Base-by-base conservation (phyloP, 768 basidiomycete species). In the Russula lepida region DNA sequence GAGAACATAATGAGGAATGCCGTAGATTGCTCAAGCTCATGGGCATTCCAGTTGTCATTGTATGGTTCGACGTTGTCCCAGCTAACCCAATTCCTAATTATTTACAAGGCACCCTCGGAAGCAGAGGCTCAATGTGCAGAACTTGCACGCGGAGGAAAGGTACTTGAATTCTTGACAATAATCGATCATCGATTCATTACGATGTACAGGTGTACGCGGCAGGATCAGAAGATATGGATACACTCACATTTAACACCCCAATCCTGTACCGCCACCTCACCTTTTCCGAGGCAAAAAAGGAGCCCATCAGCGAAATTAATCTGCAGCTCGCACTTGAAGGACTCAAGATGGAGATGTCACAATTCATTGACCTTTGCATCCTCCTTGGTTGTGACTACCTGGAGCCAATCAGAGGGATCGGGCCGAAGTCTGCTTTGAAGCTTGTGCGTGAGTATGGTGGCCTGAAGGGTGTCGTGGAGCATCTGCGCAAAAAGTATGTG, bases 221-320 rank as follows among this genome's bases (percentile, higher is more conserved):
- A 8, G 97, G 97, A 15, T 97, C 95, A 0, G 97, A 98, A 74
- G 97, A 99, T 73, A 99, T 99, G 97, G 97, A 99, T 69, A 99
- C 97, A 8, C 83, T 99, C 23, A 99, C 97, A 0, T 99, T 99
- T 78, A 81, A 84, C 66, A 77, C 95, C 0, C 95, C 97, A 1
- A 86, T 95, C 47, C 80, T 99, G 9, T 88, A 89, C 67, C 91
- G 97, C 30, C 97, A 98, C 74, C 82, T 99, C 61, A 98, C 97
- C 13, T 98, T 98, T 76, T 94, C 92, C 13, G 97, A 99, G 71
- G 95, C 95, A 15, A 93, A 95, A 72, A 98, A 98, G 70, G 85
- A 89, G 65, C 97, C 97, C 17, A 99, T 99, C 68, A 88, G 84
- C 67, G 92, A 98, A 69, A 93, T 98, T 58, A 83, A 82, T 67